Evolutionary conservation across 805 yeast genomes (phyloP), one percentile per base, ranked within the genome.

Genomic region (Ogataea corticis): DNA sequence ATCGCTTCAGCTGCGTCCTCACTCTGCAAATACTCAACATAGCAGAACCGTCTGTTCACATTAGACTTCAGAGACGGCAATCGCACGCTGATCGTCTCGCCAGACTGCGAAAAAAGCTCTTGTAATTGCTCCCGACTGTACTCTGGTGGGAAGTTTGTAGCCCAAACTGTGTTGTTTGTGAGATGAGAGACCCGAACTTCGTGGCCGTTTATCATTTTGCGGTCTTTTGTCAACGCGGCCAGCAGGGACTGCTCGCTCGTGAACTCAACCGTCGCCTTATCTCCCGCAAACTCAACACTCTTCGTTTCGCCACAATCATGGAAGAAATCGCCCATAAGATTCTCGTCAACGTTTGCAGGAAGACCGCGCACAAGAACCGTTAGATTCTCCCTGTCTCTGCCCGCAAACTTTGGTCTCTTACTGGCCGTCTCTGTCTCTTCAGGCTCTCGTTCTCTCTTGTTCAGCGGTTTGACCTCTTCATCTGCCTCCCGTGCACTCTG

Each of bases 111-210:
- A 56, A 87, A 82, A 10, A 76, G 16, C 0, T 56, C 49, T 13
- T 56, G 53, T 0, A 88, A 41, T 4, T 71, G 66, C 0, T 60
- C 62, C 18, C 68, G 67, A 0, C 72, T 69, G 46, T 61, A 75
- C 1, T 66, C 56, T 2, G 87, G 83, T 0, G 95, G 90, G 55
- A 77, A 87, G 56, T 87, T 87, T 0, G 91, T 77, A 2, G 83
- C 80, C 84, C 88, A 88, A 1, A 87, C 46, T 0, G 89, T 83
- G 30, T 77, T 68, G 12, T 75, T 68, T 16, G 65, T 57, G 2
- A 79, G 62, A 29, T 75, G 63, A 3, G 59, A 60, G 0, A 87
- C 85, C 3, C 55, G 39, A 0, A 87, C 66, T 31, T 68, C 71
- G 1, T 56, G 42, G 0, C 70, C 76, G 0, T 69, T 70, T 0